Percentiles rank a stretch among this genome's conserved stretches.
phyloP scores from a whole-genome alignment of 2,329 filamentous ascomycete genomes.

The Fusarium abutilonis region DNA sequence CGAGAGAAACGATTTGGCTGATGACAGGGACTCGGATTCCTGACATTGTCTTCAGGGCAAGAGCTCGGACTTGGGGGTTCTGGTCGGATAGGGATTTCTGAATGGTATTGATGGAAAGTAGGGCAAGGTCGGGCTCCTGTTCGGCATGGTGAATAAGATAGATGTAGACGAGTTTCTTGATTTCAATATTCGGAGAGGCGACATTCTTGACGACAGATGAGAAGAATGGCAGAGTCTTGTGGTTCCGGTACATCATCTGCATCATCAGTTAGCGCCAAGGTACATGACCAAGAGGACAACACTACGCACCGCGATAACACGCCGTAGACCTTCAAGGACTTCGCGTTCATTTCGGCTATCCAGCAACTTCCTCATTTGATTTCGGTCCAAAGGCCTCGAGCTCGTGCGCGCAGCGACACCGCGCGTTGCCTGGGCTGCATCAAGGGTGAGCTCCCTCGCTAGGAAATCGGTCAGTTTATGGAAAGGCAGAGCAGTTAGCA shows the following conservation, averaged over 20 bases:
- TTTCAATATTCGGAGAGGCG: conserved; percentile 89
- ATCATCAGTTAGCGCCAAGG: conserved; percentile 11
- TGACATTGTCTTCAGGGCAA: conserved; percentile 96
- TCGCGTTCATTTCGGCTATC: conserved; percentile 95
- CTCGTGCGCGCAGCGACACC: conserved; percentile 63
- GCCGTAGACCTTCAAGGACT: conserved; percentile 88
- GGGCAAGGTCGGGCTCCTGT: conserved; percentile 91
- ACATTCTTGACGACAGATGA: conserved; percentile 99
- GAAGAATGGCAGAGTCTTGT: conserved; percentile 91
- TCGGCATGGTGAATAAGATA: conserved; percentile 98
- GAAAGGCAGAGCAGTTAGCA: conserved; percentile 14
- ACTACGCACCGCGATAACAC: conserved; percentile 81
- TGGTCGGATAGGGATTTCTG: conserved; percentile 95
- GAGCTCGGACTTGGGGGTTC: conserved; percentile 88
- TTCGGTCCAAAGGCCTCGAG: conserved; percentile 74
- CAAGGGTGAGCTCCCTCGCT: conserved; percentile 97
- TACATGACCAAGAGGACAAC: not conserved
- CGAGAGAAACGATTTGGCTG: conserved; percentile 94
- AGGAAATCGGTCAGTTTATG: conserved; percentile 42
- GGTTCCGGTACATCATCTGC: conserved; percentile 94
- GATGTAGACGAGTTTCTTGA: conserved; percentile 98
- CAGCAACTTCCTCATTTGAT: conserved; percentile 91
- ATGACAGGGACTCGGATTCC: conserved; percentile 97
- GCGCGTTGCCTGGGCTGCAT: conserved; percentile 91
- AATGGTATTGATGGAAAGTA: conserved; percentile 98